Percentiles rank a stretch among this genome's conserved stretches.
Evolutionary conservation across 345 rosid genomes (phyloP).

Genomic region (Toxicodendron radicans): DNA sequence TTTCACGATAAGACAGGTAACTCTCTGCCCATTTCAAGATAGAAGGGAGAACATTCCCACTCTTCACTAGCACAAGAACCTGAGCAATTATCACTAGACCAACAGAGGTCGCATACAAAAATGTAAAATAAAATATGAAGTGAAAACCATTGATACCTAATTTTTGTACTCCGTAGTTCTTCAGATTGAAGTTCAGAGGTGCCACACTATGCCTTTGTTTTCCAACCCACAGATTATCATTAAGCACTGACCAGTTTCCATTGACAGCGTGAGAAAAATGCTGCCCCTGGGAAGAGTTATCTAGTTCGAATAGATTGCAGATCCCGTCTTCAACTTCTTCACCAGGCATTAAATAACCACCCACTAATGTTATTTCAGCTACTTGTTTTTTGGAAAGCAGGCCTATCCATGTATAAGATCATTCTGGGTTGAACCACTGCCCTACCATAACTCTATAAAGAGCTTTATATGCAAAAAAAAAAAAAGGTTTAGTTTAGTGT

Average conservation of each 20-base stretch:
- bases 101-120: background rate
- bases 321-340: slow-evolving; percentile 41
- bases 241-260: slow-evolving; percentile 35
- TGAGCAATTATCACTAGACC: background rate
- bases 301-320: slow-evolving; percentile 40
- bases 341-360: slow-evolving; percentile 50
- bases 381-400: slow-evolving; percentile 21
- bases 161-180: slow-evolving; percentile 29
- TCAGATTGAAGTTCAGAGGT: slow-evolving; percentile 29
- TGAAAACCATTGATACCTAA: slow-evolving; percentile 30
- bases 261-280: slow-evolving; percentile 28
- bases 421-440: slow-evolving; percentile 19
- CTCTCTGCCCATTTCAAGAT: slow-evolving; percentile 1
- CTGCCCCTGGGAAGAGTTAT: slow-evolving; percentile 35
- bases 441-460: slow-evolving; percentile 5
- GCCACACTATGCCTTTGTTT: slow-evolving; percentile 29
- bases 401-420: slow-evolving; percentile 32
- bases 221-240: slow-evolving; percentile 36
- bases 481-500: background rate
- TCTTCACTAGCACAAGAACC: background rate
- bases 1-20: slow-evolving; percentile 1
- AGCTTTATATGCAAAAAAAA: background rate
- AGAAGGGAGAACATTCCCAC: background rate
- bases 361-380: slow-evolving; percentile 28
- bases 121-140: background rate